phyloP scores from a whole-genome alignment of 345 rosid genomes.

The Eutrema yunnanense region DNA sequence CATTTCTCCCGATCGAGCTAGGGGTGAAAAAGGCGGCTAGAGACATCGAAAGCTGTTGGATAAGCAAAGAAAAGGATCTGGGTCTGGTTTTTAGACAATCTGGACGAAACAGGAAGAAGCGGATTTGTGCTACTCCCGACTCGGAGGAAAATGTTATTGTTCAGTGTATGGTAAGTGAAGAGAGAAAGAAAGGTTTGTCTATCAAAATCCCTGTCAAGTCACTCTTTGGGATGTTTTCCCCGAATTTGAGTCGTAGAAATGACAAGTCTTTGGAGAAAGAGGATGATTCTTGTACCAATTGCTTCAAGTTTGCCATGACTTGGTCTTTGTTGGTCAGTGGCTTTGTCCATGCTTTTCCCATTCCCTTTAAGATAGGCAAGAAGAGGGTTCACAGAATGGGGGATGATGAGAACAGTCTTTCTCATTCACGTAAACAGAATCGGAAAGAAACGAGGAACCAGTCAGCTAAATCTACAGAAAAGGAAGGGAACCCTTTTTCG shows the following conservation, averaged over 20 bases:
- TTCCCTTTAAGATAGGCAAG: conserved; percentile 50
- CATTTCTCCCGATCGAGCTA: conserved; percentile 49
- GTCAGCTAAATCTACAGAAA: conserved; percentile 2
- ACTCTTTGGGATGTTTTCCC: conserved; percentile 43
- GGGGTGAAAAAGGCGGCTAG: conserved; percentile 62
- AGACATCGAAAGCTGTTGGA: conserved; percentile 64
- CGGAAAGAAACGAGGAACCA: conserved; percentile 32
- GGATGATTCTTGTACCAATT: conserved; percentile 56
- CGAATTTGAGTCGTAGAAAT: conserved; percentile 27
- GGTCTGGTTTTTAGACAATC: conserved; percentile 26
- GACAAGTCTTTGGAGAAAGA: conserved; percentile 36
- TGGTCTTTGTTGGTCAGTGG: conserved; percentile 72
- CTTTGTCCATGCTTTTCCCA: conserved; percentile 60
- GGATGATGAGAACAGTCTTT: conserved; percentile 35
- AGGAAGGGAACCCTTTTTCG: conserved; percentile 38
- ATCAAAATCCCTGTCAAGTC: conserved; percentile 53
- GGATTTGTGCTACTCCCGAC: conserved; percentile 18
- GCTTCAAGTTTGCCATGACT: conserved; percentile 68
- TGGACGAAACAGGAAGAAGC: conserved; percentile 33
- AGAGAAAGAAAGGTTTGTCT: conserved; percentile 51
- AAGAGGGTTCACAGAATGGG: conserved; percentile 39
- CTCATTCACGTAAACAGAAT: conserved; percentile 24
- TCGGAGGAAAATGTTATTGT: conserved; percentile 2
- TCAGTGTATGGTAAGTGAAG: conserved; percentile 37
- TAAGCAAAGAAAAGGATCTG: conserved; percentile 34